phyloP scores from a whole-genome alignment of 2,329 filamentous ascomycete species.

The Microascus cirrosus region DNA sequence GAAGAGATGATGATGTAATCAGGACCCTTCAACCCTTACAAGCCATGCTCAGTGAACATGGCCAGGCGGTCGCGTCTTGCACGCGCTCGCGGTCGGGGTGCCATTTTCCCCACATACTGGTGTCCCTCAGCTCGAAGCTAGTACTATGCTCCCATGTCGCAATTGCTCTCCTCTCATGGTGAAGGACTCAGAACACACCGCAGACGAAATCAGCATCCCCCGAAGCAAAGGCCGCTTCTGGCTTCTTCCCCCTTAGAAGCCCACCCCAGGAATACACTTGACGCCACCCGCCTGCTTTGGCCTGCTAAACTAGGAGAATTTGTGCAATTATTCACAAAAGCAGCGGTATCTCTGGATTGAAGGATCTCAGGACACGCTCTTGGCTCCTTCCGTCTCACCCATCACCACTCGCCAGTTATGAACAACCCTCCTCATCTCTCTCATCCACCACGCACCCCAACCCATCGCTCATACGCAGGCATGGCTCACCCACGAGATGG shows the following conservation, averaged over 20 bases:
- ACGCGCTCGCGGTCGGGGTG: background rate
- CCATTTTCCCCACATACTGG: background rate
- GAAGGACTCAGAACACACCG: background rate
- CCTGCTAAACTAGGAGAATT: background rate
- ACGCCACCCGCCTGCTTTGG: background rate
- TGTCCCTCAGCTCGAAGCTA: background rate
- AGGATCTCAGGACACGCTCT: background rate
- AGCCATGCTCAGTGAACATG: background rate
- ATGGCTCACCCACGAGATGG: slow-evolving; percentile 4
- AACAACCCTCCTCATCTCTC: slow-evolving; percentile 3
- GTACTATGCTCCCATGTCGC: background rate
- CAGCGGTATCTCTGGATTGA: background rate
- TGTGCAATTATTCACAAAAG: background rate
- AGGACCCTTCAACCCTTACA: background rate
- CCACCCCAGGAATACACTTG: background rate
- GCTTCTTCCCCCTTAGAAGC: background rate
- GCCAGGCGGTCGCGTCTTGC: background rate
- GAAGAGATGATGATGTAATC: background rate
- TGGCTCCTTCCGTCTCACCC: background rate
- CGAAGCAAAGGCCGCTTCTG: background rate
- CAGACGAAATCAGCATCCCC: background rate
- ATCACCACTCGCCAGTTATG: background rate
- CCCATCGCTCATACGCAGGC: slow-evolving; percentile 1
- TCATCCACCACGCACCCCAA: slow-evolving; percentile 4
- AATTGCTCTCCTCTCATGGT: background rate